Base-by-base conservation (phyloP, 2,329 filamentous ascomycete genomes). In the Immersiporthe knoxdaviesiana region DNA sequence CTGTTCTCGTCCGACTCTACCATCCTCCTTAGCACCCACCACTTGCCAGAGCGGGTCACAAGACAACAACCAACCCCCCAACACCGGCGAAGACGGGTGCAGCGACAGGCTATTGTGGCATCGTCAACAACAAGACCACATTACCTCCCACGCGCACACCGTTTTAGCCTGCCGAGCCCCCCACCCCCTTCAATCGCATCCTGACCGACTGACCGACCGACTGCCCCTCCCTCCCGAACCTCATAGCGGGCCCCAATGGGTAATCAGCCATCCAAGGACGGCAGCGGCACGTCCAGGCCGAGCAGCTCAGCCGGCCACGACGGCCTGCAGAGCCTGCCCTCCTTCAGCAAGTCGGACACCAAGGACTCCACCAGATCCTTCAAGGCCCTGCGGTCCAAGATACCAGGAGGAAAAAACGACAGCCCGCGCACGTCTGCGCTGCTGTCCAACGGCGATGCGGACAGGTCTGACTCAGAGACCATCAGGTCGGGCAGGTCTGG, bases 361-460 rank as follows among this genome's bases (percentile, higher is more conserved):
- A 95, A 94, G 79, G 94, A 97, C 73, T 97, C 94, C 8, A 89
- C 91, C 41, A 91, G 94, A 73, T 97, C 94, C 5, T 90, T 97
- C 79, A 89, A 92, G 74, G 91, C 90, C 52, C 87, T 98, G 74
- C 88, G 93, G 71, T 97, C 93, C 72, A 97, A 97, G 82, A 97
- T 97, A 70, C 93, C 92, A 2, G 92, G 91, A 12, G 84, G 84
- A 72, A 92, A 88, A 77, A 88, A 84, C 60, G 94, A 97, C 77
- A 97, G 94, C 78, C 94, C 94, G 30, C 87, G 93, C 73, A 90
- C 86, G 73, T 97, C 94, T 16, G 84, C 87, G 50, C 84, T 92
- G 35, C 78, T 94, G 62, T 83, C 88, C 66, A 89, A 88, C 73
- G 85, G 84, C 67, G 91, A 92, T 70, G 76, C 80, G 24, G 92